These are phyloP conservation scores for Berkeleyomyces rouxiae DNA, from an alignment of 2,329 filamentous ascomycete genomes.

Conservation along the genomic window DNA sequence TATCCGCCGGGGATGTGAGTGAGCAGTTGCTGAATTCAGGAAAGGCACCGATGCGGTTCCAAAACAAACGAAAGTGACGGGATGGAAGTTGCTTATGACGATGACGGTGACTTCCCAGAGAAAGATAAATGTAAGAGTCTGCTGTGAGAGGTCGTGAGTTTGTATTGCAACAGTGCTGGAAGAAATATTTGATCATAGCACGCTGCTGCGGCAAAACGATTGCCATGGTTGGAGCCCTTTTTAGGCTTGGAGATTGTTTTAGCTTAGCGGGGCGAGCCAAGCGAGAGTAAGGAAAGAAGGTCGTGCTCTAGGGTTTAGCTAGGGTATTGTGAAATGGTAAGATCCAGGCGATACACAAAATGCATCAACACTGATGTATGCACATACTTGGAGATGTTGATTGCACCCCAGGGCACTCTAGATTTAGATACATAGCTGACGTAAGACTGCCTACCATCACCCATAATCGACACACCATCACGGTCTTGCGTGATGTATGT, in stretches of 20 bases:
- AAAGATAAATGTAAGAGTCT: background rate
- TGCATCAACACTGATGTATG: background rate
- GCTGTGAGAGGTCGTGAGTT: background rate
- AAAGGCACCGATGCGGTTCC: constrained; percentile 14
- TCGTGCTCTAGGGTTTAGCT: background rate
- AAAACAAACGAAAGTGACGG: constrained; percentile 13
- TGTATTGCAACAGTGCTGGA: background rate
- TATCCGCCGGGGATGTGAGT: constrained; percentile 12
- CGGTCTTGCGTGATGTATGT: too few species aligned
- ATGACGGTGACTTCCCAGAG: background rate
- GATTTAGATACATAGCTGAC: too few species aligned
- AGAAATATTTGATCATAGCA: background rate
- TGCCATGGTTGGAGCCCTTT: background rate
- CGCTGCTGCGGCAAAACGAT: background rate
- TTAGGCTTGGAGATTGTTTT: background rate
- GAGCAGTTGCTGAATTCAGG: constrained; percentile 10
- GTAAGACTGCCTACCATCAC: too few species aligned
- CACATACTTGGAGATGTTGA: too few species aligned
- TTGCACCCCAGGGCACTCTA: too few species aligned
- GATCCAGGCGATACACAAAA: background rate
- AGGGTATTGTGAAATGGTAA: background rate
- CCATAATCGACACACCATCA: too few species aligned
- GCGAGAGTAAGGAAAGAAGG: background rate
- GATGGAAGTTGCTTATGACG: background rate
- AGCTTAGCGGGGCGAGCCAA: background rate